Base-by-base conservation (phyloP, 2,329 filamentous ascomycete genomes). In the Fusarium buxicola region DNA sequence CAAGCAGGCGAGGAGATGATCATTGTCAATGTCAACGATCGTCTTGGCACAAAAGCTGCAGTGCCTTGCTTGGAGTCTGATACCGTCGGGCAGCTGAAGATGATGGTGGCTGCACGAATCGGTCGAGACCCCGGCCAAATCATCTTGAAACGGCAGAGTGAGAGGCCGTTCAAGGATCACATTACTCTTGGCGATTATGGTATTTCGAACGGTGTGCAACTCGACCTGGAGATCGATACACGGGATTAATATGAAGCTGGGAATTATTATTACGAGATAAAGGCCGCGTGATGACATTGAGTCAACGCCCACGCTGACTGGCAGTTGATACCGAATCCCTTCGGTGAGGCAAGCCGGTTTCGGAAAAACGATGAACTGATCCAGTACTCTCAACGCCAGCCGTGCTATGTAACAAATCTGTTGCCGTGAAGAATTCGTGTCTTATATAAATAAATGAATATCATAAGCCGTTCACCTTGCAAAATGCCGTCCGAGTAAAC, bases 31-130 rank as follows among this genome's bases (percentile, higher is more conserved):
- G 88, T 98, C 73, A 98, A 98, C 75, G 94, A 98, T 77, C 86
- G 94, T n/a, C 81, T 98, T 31, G 94, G 94, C 11, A 97, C 94
- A n/a, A 97, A 97, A 73, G 92, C 94, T 13, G 90, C 92, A 48
- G 95, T 98, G 63, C 94, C 94, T 0, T 97, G 94, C 74, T 82
- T 97, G 55, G 89, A 92, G 1, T 90, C 88, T 4, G 94, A 98
- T 78, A 89, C 89, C 8, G 89, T 97, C 65, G 89, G 89, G 64
- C 84, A 94, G 59, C 92, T 97, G 80, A 97, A 97, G 79, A 89
- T 93, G 41, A 90, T 96, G 83, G 93, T 97, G 21, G 94, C 94
- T 5, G 92, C 92, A 35, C 86, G 91, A 62, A 96, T 97, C 70
- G 94, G 94, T 2, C 86, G 94, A 31, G 89, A 96, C 69, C 90